Percentiles rank a stretch among this genome's conserved stretches.
Evolutionary conservation across 441 rosid species (phyloP).

Genomic region (Caryocar brasiliense): DNA sequence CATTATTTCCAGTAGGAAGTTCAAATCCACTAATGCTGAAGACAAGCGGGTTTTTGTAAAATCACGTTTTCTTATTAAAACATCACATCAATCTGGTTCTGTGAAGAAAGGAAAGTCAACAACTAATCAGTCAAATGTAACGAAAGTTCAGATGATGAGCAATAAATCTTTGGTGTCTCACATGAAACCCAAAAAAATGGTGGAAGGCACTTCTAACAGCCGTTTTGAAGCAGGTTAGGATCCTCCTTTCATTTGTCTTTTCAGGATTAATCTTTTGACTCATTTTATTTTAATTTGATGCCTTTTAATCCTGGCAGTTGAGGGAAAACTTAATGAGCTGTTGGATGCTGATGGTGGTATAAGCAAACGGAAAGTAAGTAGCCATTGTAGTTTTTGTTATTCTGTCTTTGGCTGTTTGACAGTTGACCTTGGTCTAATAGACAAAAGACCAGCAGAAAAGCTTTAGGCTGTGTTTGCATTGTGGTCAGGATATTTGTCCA

Average conservation of each 20-base stretch:
- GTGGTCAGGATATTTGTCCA: neutral
- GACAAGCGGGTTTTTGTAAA: conserved; percentile 38
- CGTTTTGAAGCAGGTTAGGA: conserved; percentile 70
- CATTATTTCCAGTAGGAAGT: conserved; percentile 25
- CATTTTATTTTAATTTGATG: conserved; percentile 3
- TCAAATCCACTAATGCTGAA: conserved; percentile 34
- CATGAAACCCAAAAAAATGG: conserved; percentile 47
- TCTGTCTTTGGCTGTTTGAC: neutral
- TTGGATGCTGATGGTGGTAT: conserved; percentile 92
- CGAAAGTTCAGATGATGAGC: conserved; percentile 42
- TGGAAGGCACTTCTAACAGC: conserved; percentile 48
- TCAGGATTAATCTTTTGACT: neutral
- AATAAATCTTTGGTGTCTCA: conserved; percentile 41
- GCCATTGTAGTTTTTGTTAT: neutral
- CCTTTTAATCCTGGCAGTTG: conserved; percentile 47
- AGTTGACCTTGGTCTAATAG: neutral
- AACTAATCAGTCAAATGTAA: conserved; percentile 28
- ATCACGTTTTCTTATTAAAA: conserved; percentile 50
- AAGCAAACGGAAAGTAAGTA: conserved; percentile 82
- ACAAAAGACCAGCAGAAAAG: neutral
- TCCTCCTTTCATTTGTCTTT: conserved; percentile 3
- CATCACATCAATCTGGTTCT: conserved; percentile 40
- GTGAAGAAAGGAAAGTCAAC: conserved; percentile 48
- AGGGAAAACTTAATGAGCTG: conserved; percentile 90
- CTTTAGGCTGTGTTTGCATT: neutral